Percentiles rank a stretch among this genome's conserved stretches.
phyloP scores from a whole-genome alignment of 257 asterid genomes.

The Fraxinus pennsylvanica region DNA sequence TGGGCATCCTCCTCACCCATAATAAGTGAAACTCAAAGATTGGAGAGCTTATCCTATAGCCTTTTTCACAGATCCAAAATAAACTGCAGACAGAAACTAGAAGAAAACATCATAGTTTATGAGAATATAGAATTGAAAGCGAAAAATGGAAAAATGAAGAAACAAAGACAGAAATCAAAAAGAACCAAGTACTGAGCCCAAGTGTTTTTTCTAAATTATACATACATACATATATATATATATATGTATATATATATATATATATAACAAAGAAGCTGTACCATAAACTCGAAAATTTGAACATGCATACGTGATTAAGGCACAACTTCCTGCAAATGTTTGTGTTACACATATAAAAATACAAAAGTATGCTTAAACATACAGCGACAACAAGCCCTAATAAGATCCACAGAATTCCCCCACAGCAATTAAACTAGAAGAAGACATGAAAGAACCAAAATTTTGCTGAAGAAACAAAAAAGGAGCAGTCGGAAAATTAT shows the following conservation, averaged over 20 bases:
- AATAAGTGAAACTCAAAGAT: constrained; percentile 23
- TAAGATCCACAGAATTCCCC: constrained; percentile 22
- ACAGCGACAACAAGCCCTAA: constrained; percentile 21
- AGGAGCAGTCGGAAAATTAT: not conserved
- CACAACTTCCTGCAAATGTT: not conserved
- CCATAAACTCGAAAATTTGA: not conserved
- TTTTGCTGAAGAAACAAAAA: not conserved
- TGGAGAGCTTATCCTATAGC: not conserved
- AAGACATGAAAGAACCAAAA: not conserved
- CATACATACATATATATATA: no score
- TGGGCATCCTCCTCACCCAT: constrained; percentile 68
- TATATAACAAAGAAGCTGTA: not conserved
- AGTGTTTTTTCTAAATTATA: not conserved
- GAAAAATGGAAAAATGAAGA: not conserved
- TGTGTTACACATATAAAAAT: not conserved
- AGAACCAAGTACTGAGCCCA: not conserved
- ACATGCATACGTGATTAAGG: not conserved
- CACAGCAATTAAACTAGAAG: constrained; percentile 21
- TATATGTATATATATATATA: no score
- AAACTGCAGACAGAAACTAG: constrained; percentile 3
- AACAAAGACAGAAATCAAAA: not conserved
- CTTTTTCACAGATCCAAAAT: constrained; percentile 8
- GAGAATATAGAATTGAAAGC: not conserved
- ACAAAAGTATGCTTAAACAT: constrained; percentile 5
- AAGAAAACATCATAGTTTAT: not conserved